Evolutionary conservation across 768 basidiomycete genomes (phyloP).

Genomic region (Pilatotrama ljubarskyi): DNA sequence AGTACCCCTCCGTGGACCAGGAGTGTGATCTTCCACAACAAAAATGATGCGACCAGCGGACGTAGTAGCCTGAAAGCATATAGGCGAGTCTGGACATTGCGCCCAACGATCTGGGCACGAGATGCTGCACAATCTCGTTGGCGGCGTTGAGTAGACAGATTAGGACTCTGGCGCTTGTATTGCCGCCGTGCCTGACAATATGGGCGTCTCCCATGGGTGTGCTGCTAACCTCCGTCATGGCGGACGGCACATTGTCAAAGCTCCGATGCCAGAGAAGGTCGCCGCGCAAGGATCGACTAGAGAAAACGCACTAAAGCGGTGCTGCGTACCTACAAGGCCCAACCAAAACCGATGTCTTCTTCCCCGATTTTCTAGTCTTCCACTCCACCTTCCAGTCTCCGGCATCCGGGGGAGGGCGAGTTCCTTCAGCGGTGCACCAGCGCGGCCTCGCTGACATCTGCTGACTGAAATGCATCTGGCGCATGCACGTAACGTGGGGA

Average conservation of each 20-base stretch:
- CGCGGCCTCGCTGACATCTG: background rate
- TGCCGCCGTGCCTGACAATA: background rate
- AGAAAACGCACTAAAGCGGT: background rate
- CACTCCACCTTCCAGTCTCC: background rate
- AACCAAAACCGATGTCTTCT: background rate
- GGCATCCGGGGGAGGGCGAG: background rate
- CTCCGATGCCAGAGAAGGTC: background rate
- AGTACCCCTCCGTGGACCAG: slow-evolving; percentile 1
- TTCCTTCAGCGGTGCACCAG: background rate
- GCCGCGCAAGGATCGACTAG: background rate
- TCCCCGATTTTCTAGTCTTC: background rate
- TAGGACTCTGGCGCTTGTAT: background rate
- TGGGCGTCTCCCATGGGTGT: background rate
- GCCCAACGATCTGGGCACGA: background rate
- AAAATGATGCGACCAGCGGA: slow-evolving; percentile 3
- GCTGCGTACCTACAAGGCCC: background rate
- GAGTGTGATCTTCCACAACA: background rate
- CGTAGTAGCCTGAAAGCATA: background rate
- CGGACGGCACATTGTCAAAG: background rate
- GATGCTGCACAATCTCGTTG: background rate
- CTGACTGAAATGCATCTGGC: background rate
- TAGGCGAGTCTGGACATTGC: background rate
- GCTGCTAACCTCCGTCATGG: background rate
- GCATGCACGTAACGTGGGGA: background rate
- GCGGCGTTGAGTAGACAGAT: background rate